Evolutionary conservation across 176 grass and related monocot genomes (phyloP).

Genomic region (Carex myosuroides): DNA sequence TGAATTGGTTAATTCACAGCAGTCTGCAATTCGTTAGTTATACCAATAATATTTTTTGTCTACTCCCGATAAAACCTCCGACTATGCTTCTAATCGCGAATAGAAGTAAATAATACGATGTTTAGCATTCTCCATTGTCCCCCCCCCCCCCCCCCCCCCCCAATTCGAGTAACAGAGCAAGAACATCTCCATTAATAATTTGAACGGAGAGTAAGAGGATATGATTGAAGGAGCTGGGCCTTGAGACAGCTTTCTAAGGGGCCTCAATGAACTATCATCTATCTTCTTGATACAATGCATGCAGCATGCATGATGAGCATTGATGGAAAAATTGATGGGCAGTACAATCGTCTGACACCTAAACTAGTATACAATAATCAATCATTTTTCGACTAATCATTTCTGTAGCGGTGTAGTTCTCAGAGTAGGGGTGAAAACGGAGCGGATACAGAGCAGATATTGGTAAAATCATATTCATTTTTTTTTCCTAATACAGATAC

Average conservation of each 20-base stretch:
- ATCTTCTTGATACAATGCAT: slow-evolving; percentile 17
- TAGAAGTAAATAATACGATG: too few species aligned
- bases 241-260: slow-evolving; percentile 17
- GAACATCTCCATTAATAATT: neutral
- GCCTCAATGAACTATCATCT: neutral
- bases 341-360: slow-evolving; percentile 1
- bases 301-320: slow-evolving; percentile 6
- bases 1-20: too few species aligned
- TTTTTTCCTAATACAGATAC: too few species aligned
- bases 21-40: too few species aligned
- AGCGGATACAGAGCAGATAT: too few species aligned
- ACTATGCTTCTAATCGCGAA: too few species aligned
- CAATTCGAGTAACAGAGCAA: neutral
- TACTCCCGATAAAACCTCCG: too few species aligned
- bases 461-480: too few species aligned
- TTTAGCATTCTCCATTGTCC: neutral
- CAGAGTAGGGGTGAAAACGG: neutral
- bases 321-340: slow-evolving; percentile 10
- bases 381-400: neutral
- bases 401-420: neutral
- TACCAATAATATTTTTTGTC: too few species aligned
- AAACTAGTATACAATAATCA: neutral
- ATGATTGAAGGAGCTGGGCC: neutral
- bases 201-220: neutral
- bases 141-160: neutral